Evolutionary conservation across 768 basidiomycete genomes (phyloP).

Genomic region (Gloeopeniophorella convolvens): DNA sequence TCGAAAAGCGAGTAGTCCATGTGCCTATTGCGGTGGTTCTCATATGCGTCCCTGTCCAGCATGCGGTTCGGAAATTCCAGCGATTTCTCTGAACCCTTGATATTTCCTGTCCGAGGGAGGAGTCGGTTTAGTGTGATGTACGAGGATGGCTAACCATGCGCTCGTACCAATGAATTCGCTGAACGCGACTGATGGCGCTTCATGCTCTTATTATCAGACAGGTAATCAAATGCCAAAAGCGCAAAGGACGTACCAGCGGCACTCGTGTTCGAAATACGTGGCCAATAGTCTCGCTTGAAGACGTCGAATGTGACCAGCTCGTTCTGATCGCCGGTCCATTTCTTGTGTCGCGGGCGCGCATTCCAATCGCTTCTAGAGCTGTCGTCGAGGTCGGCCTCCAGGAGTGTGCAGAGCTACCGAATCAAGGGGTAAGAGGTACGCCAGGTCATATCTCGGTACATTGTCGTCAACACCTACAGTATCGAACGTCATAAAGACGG

Average conservation of each 20-base stretch:
- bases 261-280: conserved; percentile 49
- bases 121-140: neutral
- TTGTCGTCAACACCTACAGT: conserved; percentile 32
- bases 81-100: conserved; percentile 61
- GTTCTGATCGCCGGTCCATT: neutral
- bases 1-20: conserved; percentile 36
- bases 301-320: conserved; percentile 37
- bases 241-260: conserved; percentile 38
- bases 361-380: too few species aligned
- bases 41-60: conserved; percentile 11
- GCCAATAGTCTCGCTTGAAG: conserved; percentile 53
- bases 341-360: too few species aligned
- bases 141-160: neutral
- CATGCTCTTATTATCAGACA: too few species aligned
- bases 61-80: conserved; percentile 20
- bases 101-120: conserved; percentile 38
- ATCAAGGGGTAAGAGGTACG: neutral
- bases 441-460: neutral
- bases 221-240: neutral
- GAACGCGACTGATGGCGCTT: conserved; percentile 59
- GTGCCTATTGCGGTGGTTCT: neutral
- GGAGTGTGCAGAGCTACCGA: conserved; percentile 40
- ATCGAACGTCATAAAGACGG: conserved; percentile 63
- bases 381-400: conserved; percentile 43
- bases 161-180: conserved; percentile 54